phyloP scores from a whole-genome alignment of 768 basidiomycete species.

The Heimioporus sp. region DNA sequence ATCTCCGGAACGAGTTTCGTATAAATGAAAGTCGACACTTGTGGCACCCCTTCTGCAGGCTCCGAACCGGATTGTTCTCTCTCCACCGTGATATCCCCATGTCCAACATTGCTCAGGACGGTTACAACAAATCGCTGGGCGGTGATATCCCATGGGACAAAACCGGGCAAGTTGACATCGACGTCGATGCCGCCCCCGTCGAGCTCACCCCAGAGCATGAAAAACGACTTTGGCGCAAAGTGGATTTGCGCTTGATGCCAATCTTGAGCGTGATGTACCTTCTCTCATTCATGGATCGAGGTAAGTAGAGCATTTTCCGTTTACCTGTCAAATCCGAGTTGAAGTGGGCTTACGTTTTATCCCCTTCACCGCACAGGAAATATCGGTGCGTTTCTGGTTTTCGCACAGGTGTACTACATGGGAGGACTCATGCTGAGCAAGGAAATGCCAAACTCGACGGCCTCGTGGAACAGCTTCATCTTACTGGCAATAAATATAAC shows the following conservation, averaged over 20 bases:
- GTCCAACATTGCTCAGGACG: too few species aligned
- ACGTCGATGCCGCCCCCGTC: neutral
- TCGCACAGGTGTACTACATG: neutral
- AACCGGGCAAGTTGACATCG: too few species aligned
- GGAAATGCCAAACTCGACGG: conserved; percentile 72
- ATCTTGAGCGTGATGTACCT: conserved; percentile 60
- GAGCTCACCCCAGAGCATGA: conserved; percentile 39
- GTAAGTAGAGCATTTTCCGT: conserved; percentile 26
- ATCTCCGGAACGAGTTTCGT: too few species aligned
- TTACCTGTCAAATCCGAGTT: neutral
- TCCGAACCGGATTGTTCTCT: too few species aligned
- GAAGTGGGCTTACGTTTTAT: neutral
- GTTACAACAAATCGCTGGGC: too few species aligned
- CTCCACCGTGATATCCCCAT: too few species aligned
- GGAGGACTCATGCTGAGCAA: neutral
- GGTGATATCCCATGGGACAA: too few species aligned
- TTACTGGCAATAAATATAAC: conserved; percentile 61
- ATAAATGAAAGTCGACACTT: too few species aligned
- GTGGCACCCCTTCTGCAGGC: too few species aligned
- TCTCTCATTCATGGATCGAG: conserved; percentile 63
- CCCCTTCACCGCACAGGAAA: conserved; percentile 40
- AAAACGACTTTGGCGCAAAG: conserved; percentile 51
- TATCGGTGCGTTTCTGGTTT: conserved; percentile 40
- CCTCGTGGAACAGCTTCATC: conserved; percentile 49
- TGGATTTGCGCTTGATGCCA: conserved; percentile 56